phyloP scores from a whole-genome alignment of 2,329 filamentous ascomycete genomes.

The Colletotrichum tropicale region DNA sequence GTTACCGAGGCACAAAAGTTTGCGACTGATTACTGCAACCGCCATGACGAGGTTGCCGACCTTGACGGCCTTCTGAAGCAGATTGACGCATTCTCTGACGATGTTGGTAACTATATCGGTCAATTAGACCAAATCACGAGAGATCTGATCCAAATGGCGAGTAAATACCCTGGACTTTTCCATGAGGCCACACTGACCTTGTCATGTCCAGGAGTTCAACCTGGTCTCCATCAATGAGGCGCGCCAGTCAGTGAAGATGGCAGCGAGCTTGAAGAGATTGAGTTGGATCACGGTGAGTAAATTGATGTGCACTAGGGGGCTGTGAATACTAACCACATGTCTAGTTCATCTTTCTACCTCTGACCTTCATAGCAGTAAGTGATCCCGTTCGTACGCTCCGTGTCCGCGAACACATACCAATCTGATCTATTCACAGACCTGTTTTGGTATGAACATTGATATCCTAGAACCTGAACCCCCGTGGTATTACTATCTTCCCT shows the following conservation, averaged over 20 bases:
- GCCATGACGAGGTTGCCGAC: not conserved
- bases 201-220: not conserved
- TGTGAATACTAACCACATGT: rapidly evolving
- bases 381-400: too few species aligned
- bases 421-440: not conserved
- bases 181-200: too few species aligned
- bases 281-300: not conserved
- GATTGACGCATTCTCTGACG: not conserved
- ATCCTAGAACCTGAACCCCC: rapidly evolving
- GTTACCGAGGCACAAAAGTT: not conserved
- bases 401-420: too few species aligned
- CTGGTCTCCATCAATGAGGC: not conserved
- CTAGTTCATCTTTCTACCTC: not conserved
- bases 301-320: rapidly evolving
- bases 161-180: too few species aligned
- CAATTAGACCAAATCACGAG: not conserved
- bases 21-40: not conserved
- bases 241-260: not conserved
- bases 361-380: not conserved
- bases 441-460: not conserved
- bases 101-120: not conserved
- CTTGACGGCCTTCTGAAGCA: not conserved
- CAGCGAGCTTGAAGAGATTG: not conserved
- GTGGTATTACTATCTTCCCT: not conserved
- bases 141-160: not conserved